Evolutionary conservation across 108 stramenopile species (phyloP).

Genomic region (Fragilaria radians): DNA sequence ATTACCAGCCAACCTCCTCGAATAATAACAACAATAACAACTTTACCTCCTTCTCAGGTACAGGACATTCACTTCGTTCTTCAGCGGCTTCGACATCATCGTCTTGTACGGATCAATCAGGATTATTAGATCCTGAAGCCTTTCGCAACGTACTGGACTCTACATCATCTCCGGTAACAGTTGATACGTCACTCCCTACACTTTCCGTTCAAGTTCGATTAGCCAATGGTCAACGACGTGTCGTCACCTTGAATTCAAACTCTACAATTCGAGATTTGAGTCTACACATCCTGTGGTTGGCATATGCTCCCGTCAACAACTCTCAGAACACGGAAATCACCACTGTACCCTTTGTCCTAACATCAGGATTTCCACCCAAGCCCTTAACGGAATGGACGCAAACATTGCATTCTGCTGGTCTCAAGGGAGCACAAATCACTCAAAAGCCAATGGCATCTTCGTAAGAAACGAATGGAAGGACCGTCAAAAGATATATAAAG

Average conservation of each 20-base stretch:
- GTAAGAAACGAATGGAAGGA: too few species aligned
- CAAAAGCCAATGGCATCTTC: too few species aligned
- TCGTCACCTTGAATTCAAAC: slow-evolving; percentile 43
- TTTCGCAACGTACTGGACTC: slow-evolving; percentile 7
- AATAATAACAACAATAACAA: too few species aligned
- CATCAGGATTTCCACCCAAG: slow-evolving; percentile 69
- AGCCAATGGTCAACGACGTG: slow-evolving; percentile 55
- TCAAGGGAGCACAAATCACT: slow-evolving; percentile 63
- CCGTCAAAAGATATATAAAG: too few species aligned
- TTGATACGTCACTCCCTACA: slow-evolving; percentile 36
- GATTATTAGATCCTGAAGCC: slow-evolving; percentile 39
- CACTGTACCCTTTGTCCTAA: slow-evolving; percentile 39
- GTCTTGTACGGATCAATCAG: slow-evolving; percentile 25
- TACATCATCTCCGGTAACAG: slow-evolving; percentile 5
- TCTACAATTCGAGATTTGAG: slow-evolving; percentile 42
- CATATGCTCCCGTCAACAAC: slow-evolving; percentile 12
- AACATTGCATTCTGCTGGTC: slow-evolving; percentile 61
- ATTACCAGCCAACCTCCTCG: slow-evolving; percentile 66
- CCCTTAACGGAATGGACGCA: slow-evolving; percentile 40
- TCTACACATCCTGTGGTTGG: slow-evolving; percentile 29
- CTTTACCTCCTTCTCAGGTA: slow-evolving; percentile 49
- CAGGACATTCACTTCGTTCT: slow-evolving; percentile 24
- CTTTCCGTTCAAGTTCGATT: slow-evolving; percentile 71
- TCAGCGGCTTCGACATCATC: slow-evolving; percentile 10
- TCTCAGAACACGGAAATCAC: slow-evolving; percentile 1